Evolutionary conservation across 331 rosid genomes (phyloP), one percentile per base, ranked within the genome.

Genomic region (Quercus lobata): DNA sequence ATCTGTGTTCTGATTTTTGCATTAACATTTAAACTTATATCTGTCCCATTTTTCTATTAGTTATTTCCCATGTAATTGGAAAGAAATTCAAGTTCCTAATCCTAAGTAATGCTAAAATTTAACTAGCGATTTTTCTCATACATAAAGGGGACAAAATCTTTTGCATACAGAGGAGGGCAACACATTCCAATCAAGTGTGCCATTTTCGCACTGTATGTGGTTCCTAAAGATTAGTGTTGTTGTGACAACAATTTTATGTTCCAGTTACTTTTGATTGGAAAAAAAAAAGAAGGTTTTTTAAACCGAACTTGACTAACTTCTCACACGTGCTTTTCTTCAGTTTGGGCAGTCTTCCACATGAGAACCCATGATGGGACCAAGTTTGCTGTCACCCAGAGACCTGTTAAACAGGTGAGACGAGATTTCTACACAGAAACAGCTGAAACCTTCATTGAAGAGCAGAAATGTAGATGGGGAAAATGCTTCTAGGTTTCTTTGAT

Each of bases 271-370:
- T 18, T 41, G 24, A 27, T 55, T 44, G 54, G 3, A 66, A 34
- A 46, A 9, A 34, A 46, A 9, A 4, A 21, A 70, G 17, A 15
- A 21, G 22, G 30, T 19, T 2, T 69, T 57, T 25, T 54, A 65
- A 53, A 15, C 49, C 32, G 34, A 9, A 44, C 71, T 86, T 63
- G n/a, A 27, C 73, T 58, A 71, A 73, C 49, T 68, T 80, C 78
- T 82, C 68, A 74, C 30, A 25, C 54, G 27, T 75, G 65, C 7
- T 75, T 77, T 85, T 82, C 61, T 76, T 71, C 94, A 96, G 98
- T 91, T 80, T 96, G 99, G 99, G 98, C 98, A 76, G 98, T 97
- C 75, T 96, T 96, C 81, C 76, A 83, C 1, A 27, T 0, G 83
- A 86, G 96, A 80, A 84, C 88, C 73, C 96, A 96, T 4, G 92